A percentile compares a stretch with the other conserved stretches of the same genome.
phyloP scores from a whole-genome alignment of 1,284 basidiomycete species.

The Chalciporus sp. region DNA sequence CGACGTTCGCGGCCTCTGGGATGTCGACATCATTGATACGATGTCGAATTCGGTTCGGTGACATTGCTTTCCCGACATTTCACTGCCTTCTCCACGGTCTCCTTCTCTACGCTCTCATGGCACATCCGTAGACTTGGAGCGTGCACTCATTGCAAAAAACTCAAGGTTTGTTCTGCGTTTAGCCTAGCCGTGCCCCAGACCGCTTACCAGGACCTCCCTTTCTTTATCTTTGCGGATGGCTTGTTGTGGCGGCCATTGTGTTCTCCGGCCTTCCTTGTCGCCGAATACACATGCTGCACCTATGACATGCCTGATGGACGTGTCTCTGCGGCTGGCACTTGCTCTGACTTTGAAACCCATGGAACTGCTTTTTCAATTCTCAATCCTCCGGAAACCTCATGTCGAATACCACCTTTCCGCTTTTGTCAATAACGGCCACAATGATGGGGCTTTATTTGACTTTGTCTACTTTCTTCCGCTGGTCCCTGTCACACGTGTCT shows the following conservation, averaged over 20 bases:
- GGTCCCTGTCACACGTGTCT: conserved; percentile 2
- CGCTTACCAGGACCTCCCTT: conserved; percentile 24
- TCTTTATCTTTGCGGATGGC: conserved; percentile 10
- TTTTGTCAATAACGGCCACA: conserved; percentile 7
- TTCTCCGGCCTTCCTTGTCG: conserved; percentile 17
- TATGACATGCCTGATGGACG: conserved; percentile 12
- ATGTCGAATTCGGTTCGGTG: conserved; percentile 19
- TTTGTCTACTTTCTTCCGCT: neutral
- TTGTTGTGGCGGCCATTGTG: conserved; percentile 1
- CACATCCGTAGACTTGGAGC: conserved; percentile 61
- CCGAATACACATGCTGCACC: conserved; percentile 19
- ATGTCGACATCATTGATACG: neutral
- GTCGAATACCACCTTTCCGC: conserved; percentile 9
- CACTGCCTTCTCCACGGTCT: conserved; percentile 8
- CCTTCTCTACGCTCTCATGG: conserved; percentile 5
- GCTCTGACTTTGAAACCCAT: conserved; percentile 13
- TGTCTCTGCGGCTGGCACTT: conserved; percentile 4
- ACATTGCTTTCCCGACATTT: conserved; percentile 5
- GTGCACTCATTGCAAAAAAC: conserved; percentile 79
- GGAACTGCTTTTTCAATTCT: conserved; percentile 28
- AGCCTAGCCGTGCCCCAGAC: conserved; percentile 1
- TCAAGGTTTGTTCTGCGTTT: conserved; percentile 61
- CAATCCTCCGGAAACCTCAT: conserved; percentile 32
- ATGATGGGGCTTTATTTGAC: conserved; percentile 1
- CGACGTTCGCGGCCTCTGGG: neutral